A percentile compares a stretch with the other conserved stretches of the same genome.
These are phyloP conservation scores for Fibroporia radiculosa DNA, from an alignment of 768 basidiomycete genomes.

Conservation along the genomic window DNA sequence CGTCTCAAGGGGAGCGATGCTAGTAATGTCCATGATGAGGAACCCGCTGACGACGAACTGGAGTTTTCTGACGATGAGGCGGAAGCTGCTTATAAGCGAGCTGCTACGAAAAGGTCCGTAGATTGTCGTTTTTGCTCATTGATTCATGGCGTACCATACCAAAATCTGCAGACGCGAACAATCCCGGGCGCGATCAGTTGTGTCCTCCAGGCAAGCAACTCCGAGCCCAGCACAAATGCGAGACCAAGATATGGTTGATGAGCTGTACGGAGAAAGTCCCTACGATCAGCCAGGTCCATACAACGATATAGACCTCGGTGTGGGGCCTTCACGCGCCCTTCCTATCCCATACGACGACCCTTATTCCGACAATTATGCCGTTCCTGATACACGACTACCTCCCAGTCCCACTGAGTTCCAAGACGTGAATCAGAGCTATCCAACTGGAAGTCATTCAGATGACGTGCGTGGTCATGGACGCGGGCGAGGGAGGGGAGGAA, in stretches of 20 bases:
- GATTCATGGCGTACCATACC: conserved; percentile 3
- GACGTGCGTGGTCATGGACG: conserved; percentile 9
- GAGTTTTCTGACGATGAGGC: conserved; percentile 96
- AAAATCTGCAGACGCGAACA: conserved; percentile 38
- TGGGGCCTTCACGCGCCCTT: conserved; percentile 50
- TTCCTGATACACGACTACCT: conserved; percentile 4
- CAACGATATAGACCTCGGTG: conserved; percentile 53
- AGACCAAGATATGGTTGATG: conserved; percentile 44
- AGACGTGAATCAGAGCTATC: not conserved
- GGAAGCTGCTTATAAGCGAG: conserved; percentile 66
- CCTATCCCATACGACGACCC: conserved; percentile 79
- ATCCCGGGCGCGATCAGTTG: conserved; percentile 37
- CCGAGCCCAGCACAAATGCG: conserved; percentile 46
- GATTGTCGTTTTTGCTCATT: conserved; percentile 4
- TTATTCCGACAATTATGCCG: conserved; percentile 34
- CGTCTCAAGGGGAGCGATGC: conserved; percentile 84
- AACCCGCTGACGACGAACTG: conserved; percentile 80
- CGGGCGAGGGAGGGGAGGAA: conserved; percentile 12
- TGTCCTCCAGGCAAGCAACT: conserved; percentile 48
- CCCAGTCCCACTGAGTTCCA: not conserved
- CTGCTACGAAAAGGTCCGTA: conserved; percentile 51
- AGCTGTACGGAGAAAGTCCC: conserved; percentile 45
- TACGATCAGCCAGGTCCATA: conserved; percentile 60
- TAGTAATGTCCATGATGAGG: conserved; percentile 91
- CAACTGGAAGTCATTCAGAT: not conserved